These are phyloP conservation scores for Pseudogymnoascus sp. DNA, from an alignment of 2,329 filamentous ascomycete genomes.

Conservation along the genomic window DNA sequence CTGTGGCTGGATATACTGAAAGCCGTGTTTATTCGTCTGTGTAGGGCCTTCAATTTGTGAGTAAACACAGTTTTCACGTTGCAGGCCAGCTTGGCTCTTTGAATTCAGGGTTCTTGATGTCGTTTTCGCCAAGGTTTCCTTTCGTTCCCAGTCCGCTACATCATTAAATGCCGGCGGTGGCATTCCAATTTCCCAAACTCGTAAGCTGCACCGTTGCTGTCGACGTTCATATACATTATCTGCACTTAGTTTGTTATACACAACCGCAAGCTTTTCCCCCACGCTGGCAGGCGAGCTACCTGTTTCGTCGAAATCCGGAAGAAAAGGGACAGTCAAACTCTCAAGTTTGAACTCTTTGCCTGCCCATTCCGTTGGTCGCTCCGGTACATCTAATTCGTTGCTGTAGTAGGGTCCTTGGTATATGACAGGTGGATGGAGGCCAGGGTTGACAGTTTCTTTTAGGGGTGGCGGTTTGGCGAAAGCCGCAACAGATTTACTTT, in stretches of 20 bases:
- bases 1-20: constrained; percentile 75
- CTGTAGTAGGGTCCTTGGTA: constrained; percentile 86
- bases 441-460: constrained; percentile 42
- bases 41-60: constrained; percentile 89
- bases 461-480: constrained; percentile 34
- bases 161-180: constrained; percentile 64
- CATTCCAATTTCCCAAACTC: constrained; percentile 68
- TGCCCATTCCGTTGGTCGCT: constrained; percentile 72
- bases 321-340: constrained; percentile 67
- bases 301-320: constrained; percentile 68
- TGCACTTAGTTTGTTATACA: constrained; percentile 45
- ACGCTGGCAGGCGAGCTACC: constrained; percentile 49
- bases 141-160: constrained; percentile 61
- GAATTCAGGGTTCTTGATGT: constrained; percentile 27
- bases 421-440: constrained; percentile 60
- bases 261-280: constrained; percentile 42
- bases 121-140: constrained; percentile 19
- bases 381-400: constrained; percentile 73
- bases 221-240: constrained; percentile 45
- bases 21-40: constrained; percentile 71
- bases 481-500: constrained; percentile 12
- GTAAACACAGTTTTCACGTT: constrained; percentile 34
- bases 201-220: constrained; percentile 52
- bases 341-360: constrained; percentile 76
- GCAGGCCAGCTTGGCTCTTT: constrained; percentile 14